Evolutionary conservation across 495 filamentous ascomycete genomes (phyloP), one percentile per base, ranked within the genome.

Genomic region (Lepidopterella palustris): DNA sequence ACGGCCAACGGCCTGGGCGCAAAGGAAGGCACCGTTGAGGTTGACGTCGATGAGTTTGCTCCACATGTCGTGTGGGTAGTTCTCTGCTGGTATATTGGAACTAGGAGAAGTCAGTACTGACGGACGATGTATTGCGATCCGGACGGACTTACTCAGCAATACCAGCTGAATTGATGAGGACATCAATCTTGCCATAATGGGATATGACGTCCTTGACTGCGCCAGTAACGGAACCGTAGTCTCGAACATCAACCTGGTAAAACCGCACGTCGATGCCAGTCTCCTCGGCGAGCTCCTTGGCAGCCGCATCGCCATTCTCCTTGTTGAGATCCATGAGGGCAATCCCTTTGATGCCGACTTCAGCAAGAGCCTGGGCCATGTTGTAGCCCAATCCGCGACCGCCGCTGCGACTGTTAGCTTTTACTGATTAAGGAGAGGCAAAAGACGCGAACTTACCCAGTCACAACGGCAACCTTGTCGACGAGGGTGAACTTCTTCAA

Each of bases 151-250:
- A 81, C 79, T 90, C 87, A 61, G 89, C 88, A 58, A 95, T 90
- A 64, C 90, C 89, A 28, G 90, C 90, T 55, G 87, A 87, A 73
- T 89, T 91, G 74, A 95, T 80, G 15, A 90, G 75, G 23, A 92
- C 85, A 57, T 91, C 82, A 18, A 90, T 76, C 4, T 80, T 74
- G 53, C 82, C 87, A 59, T 85, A 83, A 56, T 82, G 77, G 35
- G 78, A 71, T n/a, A 82, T 59, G 59, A 84, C 75, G 31, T 80
- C 72, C 56, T 80, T 74, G 55, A 87, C 84, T 45, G 87, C 74
- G 70, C 80, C 74, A 70, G 78, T 77, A 55, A 87, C 82, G 18
- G 82, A 81, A 21, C 75, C 73, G 5, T 76, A 82, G 51, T 90
- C 84, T 63, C 86, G 85, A 29, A 90, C 84, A 64, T 90, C 87